Percentiles rank a stretch among this genome's conserved stretches.
phyloP scores from a whole-genome alignment of 257 asterid species.

The Forsythia viridissima region DNA sequence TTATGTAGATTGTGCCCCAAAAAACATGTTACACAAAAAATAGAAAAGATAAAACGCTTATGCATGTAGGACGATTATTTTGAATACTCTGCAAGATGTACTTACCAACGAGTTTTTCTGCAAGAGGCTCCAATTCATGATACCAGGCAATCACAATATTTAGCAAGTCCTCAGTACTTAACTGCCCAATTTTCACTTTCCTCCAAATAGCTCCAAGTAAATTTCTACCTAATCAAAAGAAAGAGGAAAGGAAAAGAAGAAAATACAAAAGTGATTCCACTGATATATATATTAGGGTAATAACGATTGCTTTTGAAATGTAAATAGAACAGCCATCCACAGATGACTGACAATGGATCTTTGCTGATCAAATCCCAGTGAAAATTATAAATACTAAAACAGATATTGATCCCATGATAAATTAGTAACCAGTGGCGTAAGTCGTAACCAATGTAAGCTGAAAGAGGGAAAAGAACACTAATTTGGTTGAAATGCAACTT shows the following conservation, averaged over 20 bases:
- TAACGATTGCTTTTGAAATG: background rate
- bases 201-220: slow-evolving; percentile 81
- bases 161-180: slow-evolving; percentile 59
- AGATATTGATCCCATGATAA: background rate
- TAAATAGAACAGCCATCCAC: background rate
- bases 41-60: background rate
- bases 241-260: slow-evolving; percentile 17
- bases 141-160: slow-evolving; percentile 63
- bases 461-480: slow-evolving; percentile 3
- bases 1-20: background rate
- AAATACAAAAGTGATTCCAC: background rate
- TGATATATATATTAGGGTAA: background rate
- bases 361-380: slow-evolving; percentile 4
- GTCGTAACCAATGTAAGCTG: slow-evolving; percentile 4
- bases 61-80: background rate
- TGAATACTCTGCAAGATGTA: background rate
- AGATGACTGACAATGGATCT: slow-evolving; percentile 10
- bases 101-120: slow-evolving; percentile 66
- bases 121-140: slow-evolving; percentile 61
- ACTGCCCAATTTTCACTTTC: slow-evolving; percentile 65
- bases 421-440: background rate
- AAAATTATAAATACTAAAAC: slow-evolving; percentile 3
- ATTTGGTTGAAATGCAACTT: background rate
- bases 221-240: slow-evolving; percentile 53
- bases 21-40: background rate